phyloP scores from a whole-genome alignment of 176 grass and related monocot genomes.

The Guadua angustifolia region DNA sequence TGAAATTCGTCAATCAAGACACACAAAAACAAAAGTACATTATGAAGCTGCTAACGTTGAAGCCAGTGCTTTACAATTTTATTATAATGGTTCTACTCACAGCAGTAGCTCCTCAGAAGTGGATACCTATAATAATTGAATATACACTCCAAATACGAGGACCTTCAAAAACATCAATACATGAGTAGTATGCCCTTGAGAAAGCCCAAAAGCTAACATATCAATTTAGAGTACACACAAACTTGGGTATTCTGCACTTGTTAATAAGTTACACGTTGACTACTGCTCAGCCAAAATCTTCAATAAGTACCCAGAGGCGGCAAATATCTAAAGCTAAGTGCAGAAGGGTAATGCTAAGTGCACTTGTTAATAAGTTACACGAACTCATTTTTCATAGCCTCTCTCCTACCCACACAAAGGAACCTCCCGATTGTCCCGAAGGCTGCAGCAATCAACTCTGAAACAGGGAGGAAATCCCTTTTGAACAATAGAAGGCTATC shows the following conservation, averaged over 20 bases:
- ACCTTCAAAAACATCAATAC: constrained; percentile 13
- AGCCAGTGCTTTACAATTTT: not conserved
- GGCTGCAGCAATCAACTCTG: too few species aligned
- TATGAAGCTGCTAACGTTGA: not conserved
- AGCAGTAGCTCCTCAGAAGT: constrained; percentile 9
- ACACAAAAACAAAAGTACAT: not conserved
- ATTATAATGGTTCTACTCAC: constrained; percentile 3
- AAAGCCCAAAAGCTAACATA: constrained; percentile 1
- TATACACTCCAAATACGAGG: constrained; percentile 9
- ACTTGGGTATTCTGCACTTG: not conserved
- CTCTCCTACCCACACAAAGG: too few species aligned
- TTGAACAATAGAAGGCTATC: too few species aligned
- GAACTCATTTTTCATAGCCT: not conserved
- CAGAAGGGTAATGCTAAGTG: not conserved
- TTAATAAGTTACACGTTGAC: constrained; percentile 17
- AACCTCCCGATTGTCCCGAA: too few species aligned
- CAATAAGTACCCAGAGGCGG: not conserved
- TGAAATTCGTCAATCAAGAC: constrained; percentile 12
- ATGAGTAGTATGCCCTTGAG: constrained; percentile 2
- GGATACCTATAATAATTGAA: not conserved
- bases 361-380: too few species aligned
- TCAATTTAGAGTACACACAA: not conserved
- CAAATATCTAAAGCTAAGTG: not conserved
- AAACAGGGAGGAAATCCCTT: too few species aligned
- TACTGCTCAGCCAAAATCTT: constrained; percentile 19